Evolutionary conservation across 148 eudicot species (phyloP), one percentile per base, ranked within the genome.

Genomic region (Arctostaphylos glauca): DNA sequence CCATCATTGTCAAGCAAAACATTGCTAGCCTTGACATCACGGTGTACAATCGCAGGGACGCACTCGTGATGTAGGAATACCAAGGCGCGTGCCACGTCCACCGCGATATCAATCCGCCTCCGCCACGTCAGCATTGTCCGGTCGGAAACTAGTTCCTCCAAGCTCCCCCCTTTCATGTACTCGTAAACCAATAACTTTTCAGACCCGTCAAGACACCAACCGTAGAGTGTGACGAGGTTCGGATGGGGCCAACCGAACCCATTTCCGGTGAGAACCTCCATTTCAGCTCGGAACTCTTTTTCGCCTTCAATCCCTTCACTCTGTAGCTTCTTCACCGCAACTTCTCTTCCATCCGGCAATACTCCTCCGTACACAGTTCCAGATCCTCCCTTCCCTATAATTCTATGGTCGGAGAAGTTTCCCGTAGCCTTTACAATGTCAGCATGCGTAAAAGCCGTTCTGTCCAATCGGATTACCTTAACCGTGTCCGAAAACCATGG

Each of bases 1-100:
- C 95, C 97, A 4, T 91, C 72, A 64, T 85, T 84, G 84, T 96
- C 98, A 18, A 96, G 89, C 43, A 96, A 76, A 46, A 96, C 97
- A 47, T 96, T 96, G 89, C 95, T 96, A 9, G 99, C 99, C 86
- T 96, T 96, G 7, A 96, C 98, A 79, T 96, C 99, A 62, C 99
- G 83, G 66, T 96, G 99, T 2, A 96, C 98, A 49, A 96, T 91
- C 0, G 92, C 73, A 54, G 98, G 99, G 82, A 79, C 86, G 55
- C 99, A 96, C 86, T 93, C 98, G 43, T 96, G 97, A 85, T 96
- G 99, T 0, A 96, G 90, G 81, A 84, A 96, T 31, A 94, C 94
- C 3, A 96, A 73, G 1, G 99, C 99, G 0, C 91, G 94, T 3
- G 97, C 97, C 9, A 96, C 90, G 62, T 94, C 98, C 0, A 89